Conservation (phyloP, 2,329 filamentous ascomycete species). For the Pezicula carpinea region DNA sequence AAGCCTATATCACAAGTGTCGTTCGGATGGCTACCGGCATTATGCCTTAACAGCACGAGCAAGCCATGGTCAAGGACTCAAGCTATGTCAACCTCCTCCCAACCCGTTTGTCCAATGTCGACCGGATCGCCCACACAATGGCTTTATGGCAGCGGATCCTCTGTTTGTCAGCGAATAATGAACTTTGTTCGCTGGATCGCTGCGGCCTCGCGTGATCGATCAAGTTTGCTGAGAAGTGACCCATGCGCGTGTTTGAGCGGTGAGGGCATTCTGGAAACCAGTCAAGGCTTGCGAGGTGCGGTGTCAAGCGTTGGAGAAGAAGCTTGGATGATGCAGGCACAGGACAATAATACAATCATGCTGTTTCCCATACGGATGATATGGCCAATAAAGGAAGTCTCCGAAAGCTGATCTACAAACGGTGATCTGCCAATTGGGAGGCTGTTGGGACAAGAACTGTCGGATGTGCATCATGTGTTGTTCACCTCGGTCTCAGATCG, state of each 20-base stretch:
- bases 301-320: constrained; percentile 14
- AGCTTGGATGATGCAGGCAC: constrained; percentile 14
- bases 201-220: constrained; percentile 15
- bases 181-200: constrained; percentile 5
- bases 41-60: constrained; percentile 21
- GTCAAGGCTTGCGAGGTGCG: constrained; percentile 11
- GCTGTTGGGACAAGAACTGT: constrained; percentile 3
- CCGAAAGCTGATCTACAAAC: constrained; percentile 22
- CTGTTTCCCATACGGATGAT: constrained; percentile 16
- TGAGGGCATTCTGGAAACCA: constrained; percentile 22
- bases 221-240: constrained; percentile 14
- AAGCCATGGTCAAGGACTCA: background rate
- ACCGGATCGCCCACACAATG: constrained; percentile 2
- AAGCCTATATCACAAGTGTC: constrained; percentile 13
- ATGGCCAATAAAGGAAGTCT: constrained; percentile 11
- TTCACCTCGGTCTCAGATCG: constrained; percentile 1
- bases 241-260: constrained; percentile 27
- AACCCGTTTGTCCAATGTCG: background rate
- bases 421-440: constrained; percentile 21
- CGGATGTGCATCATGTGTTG: background rate
- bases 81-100: background rate
- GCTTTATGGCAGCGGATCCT: background rate
- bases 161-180: background rate
- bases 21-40: constrained; percentile 19
- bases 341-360: constrained; percentile 18